phyloP scores from a whole-genome alignment of 2,329 filamentous ascomycete genomes.

The Nothophaeocryptopus gaeumannii region DNA sequence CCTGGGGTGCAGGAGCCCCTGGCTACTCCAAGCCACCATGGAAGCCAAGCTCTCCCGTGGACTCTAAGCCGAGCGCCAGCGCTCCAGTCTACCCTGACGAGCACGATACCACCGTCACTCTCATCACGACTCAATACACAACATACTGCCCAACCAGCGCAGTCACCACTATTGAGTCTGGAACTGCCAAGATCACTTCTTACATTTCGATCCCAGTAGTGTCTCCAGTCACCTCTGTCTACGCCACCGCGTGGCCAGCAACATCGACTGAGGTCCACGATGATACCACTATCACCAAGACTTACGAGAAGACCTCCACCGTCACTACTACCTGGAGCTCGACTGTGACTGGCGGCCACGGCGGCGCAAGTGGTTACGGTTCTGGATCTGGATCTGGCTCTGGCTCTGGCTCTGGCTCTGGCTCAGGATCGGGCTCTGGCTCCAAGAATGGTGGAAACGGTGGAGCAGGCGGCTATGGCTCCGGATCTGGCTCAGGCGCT shows the following conservation, averaged over 20 bases:
- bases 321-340: conserved; percentile 6
- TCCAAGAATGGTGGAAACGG: no score
- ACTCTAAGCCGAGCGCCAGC: neutral
- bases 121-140: conserved; percentile 2
- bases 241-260: conserved; percentile 7
- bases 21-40: no score
- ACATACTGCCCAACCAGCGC: conserved; percentile 4
- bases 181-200: conserved; percentile 1
- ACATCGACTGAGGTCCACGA: conserved; percentile 2
- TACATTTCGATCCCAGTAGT: neutral
- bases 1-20: no score
- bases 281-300: conserved; percentile 6
- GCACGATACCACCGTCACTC: conserved; percentile 3
- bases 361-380: neutral
- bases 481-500: neutral
- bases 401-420: neutral
- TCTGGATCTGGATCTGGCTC: neutral
- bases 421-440: no score
- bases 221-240: conserved; percentile 3
- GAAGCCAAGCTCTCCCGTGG: no score
- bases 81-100: neutral
- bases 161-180: neutral
- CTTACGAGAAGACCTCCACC: conserved; percentile 10
- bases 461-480: no score
- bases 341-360: neutral